Conservation (phyloP, 2,329 filamentous ascomycete species). For the Colletotrichum sp. region DNA sequence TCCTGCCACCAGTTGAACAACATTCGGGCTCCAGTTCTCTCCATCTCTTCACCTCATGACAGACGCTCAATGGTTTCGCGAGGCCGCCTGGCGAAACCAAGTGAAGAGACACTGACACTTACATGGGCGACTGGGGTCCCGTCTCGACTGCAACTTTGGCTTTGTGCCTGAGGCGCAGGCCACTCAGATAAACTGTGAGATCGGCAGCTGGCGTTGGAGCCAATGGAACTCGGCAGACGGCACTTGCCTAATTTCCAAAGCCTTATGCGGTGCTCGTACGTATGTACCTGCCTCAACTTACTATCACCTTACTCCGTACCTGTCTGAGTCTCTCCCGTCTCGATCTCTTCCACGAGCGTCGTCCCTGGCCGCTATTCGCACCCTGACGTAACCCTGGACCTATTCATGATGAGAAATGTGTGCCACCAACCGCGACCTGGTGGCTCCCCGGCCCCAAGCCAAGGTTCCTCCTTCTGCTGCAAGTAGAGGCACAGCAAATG, state of each 20-base stretch:
- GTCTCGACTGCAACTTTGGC: background rate
- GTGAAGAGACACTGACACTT: background rate
- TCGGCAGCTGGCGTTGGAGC: background rate
- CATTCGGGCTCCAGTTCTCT: background rate
- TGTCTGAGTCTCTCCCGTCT: background rate
- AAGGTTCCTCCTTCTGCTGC: background rate
- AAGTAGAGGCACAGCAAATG: background rate
- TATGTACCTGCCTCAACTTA: background rate
- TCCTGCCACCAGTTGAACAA: background rate
- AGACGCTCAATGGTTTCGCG: background rate
- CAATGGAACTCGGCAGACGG: slow-evolving; percentile 15
- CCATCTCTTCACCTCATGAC: background rate
- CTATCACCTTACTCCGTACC: background rate
- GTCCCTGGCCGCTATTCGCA: background rate
- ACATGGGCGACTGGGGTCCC: background rate
- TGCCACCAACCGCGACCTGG: background rate
- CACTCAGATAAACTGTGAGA: slow-evolving; percentile 11
- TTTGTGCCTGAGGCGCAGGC: background rate
- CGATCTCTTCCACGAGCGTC: background rate
- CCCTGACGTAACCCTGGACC: background rate
- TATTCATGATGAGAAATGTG: background rate
- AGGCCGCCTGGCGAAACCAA: background rate
- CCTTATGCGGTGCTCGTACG: background rate
- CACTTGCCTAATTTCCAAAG: slow-evolving; percentile 12
- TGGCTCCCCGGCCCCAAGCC: background rate